Conservation (phyloP, 495 filamentous ascomycete species). For the Xylaria curta region DNA sequence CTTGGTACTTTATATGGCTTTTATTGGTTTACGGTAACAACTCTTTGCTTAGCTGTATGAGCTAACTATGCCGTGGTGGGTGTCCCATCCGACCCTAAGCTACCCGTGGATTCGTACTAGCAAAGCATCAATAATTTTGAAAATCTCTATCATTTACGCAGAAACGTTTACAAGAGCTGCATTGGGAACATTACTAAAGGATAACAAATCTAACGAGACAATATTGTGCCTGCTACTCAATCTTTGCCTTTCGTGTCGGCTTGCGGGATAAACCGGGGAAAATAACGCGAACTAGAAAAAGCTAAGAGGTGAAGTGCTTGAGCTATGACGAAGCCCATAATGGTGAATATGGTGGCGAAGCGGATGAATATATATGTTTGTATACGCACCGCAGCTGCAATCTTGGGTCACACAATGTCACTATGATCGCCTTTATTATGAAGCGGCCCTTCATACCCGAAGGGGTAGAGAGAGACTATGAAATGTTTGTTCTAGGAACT, state of each 20-base stretch:
- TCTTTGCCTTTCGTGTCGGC: neutral
- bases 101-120: neutral
- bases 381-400: neutral
- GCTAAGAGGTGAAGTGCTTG: neutral
- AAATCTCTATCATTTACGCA: too few relatives aligned
- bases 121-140: neutral
- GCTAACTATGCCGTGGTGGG: neutral
- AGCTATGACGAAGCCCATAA: neutral
- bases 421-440: neutral
- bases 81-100: neutral
- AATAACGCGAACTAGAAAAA: neutral
- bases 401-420: neutral
- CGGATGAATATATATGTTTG: neutral
- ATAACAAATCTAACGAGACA: neutral
- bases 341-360: neutral
- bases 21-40: conserved; percentile 1
- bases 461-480: neutral
- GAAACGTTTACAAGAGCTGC: neutral
- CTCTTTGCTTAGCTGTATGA: neutral
- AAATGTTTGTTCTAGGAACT: neutral
- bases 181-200: neutral
- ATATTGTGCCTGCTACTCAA: neutral
- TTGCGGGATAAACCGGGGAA: neutral
- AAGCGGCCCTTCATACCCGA: neutral
- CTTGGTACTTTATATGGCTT: neutral